Evolutionary conservation across 1,284 basidiomycete genomes (phyloP).

Genomic region (Ustilago nuda): DNA sequence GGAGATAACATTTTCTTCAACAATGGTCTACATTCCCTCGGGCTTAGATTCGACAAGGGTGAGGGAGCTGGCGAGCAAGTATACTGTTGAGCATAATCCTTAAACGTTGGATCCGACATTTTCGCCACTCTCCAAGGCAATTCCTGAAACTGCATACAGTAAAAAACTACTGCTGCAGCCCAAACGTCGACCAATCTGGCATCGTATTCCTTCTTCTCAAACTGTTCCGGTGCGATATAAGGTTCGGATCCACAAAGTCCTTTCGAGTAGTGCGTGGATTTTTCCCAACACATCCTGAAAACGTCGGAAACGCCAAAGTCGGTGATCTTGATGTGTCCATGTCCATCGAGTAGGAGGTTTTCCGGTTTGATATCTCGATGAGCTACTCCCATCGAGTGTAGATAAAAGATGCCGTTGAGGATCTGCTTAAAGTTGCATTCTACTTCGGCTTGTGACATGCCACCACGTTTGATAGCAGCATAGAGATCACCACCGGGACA

Average conservation of each 20-base stretch:
- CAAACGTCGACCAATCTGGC: slow-evolving; percentile 96
- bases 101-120: slow-evolving; percentile 82
- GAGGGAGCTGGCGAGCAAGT: slow-evolving; percentile 70
- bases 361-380: slow-evolving; percentile 99
- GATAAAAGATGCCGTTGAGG: slow-evolving; percentile 84
- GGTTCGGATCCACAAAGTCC: slow-evolving; percentile 97
- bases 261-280: slow-evolving; percentile 94
- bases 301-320: slow-evolving; percentile 99
- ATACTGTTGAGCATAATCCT: slow-evolving; percentile 81
- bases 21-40: slow-evolving; percentile 84
- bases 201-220: slow-evolving; percentile 96
- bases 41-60: slow-evolving; percentile 83
- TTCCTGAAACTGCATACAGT: slow-evolving; percentile 78
- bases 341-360: slow-evolving; percentile 91
- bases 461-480: slow-evolving; percentile 96
- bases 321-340: slow-evolving; percentile 97
- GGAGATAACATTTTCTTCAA: slow-evolving; percentile 96
- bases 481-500: slow-evolving; percentile 93
- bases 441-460: slow-evolving; percentile 92
- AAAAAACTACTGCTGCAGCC: slow-evolving; percentile 96
- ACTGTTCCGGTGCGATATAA: slow-evolving; percentile 98
- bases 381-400: slow-evolving; percentile 95
- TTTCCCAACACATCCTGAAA: slow-evolving; percentile 97
- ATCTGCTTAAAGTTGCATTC: slow-evolving; percentile 99
- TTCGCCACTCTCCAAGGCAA: slow-evolving; percentile 92